Evolutionary conservation across 2,329 filamentous ascomycete genomes (phyloP).

Genomic region (Fonsecaea nubica): DNA sequence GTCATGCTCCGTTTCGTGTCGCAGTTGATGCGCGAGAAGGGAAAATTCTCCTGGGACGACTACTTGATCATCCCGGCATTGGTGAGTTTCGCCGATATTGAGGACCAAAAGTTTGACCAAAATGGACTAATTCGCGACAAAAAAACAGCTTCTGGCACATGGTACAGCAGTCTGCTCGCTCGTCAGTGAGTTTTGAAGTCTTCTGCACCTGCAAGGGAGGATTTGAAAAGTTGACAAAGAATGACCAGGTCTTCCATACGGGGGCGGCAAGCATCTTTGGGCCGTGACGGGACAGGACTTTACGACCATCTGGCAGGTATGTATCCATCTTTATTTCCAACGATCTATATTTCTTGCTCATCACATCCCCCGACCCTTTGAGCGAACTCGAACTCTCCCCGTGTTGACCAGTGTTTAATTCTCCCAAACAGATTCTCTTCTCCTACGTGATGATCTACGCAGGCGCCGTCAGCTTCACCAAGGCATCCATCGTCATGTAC

Average conservation of each 20-base stretch:
- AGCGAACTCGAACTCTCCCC: slow-evolving; percentile 15
- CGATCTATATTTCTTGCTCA: slow-evolving; percentile 7
- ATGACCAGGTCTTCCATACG: slow-evolving; percentile 17
- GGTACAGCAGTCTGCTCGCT: slow-evolving; percentile 18
- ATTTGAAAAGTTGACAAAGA: slow-evolving; percentile 7
- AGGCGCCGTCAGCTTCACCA: slow-evolving; percentile 21
- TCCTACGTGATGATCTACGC: slow-evolving; percentile 21
- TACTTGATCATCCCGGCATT: slow-evolving; percentile 20
- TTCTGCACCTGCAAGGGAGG: slow-evolving; percentile 6
- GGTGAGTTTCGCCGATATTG: slow-evolving; percentile 9
- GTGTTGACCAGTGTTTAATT: slow-evolving; percentile 18
- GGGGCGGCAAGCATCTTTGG: slow-evolving; percentile 18
- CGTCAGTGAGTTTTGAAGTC: slow-evolving; percentile 15
- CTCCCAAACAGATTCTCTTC: slow-evolving; percentile 18
- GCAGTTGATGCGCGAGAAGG: slow-evolving; percentile 16
- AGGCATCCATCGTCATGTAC: slow-evolving; percentile 20
- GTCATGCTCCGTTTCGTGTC: slow-evolving; percentile 11
- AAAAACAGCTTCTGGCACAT: slow-evolving; percentile 18
- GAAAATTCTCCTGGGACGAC: slow-evolving; percentile 17
- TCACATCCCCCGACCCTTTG: slow-evolving; percentile 10
- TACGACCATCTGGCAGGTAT: slow-evolving; percentile 22
- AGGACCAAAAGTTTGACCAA: slow-evolving; percentile 12
- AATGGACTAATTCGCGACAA: slow-evolving; percentile 15
- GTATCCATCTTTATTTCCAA: slow-evolving; percentile 13
- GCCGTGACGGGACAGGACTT: slow-evolving; percentile 16